Percentiles rank a stretch among this genome's conserved stretches.
phyloP scores from a whole-genome alignment of 768 basidiomycete species.

The Grammothele lineata region DNA sequence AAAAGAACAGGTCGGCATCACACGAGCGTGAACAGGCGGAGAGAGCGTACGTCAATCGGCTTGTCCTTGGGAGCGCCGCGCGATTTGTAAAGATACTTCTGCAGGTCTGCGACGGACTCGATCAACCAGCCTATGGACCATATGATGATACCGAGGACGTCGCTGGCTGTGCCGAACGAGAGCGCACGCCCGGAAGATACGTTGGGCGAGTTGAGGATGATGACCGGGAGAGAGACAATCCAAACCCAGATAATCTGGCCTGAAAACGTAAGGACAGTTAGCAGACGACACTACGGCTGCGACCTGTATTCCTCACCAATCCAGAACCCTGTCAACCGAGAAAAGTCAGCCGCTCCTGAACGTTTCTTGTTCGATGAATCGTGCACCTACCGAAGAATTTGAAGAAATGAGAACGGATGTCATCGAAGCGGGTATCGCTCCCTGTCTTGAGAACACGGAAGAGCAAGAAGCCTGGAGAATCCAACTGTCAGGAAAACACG shows the following conservation, averaged over 20 bases:
- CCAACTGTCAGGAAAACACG: too few species aligned
- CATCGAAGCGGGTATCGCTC: conserved; percentile 63
- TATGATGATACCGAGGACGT: conserved; percentile 59
- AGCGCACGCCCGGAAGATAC: conserved; percentile 55
- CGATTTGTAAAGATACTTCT: conserved; percentile 59
- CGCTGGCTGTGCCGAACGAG: conserved; percentile 54
- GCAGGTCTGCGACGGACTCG: conserved; percentile 52
- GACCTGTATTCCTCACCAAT: conserved; percentile 36
- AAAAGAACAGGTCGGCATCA: not conserved
- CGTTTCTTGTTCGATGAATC: too few species aligned
- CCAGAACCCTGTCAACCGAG: conserved; percentile 44
- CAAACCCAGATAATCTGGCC: conserved; percentile 65
- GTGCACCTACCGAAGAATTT: conserved; percentile 48
- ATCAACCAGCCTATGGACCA: conserved; percentile 56
- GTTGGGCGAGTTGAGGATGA: conserved; percentile 64
- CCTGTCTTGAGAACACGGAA: conserved; percentile 69
- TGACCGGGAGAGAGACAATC: conserved; percentile 59
- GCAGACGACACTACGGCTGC: not conserved
- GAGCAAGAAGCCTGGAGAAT: conserved; percentile 51
- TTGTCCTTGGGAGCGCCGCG: conserved; percentile 44
- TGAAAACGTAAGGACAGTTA: conserved; percentile 11
- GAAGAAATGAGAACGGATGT: conserved; percentile 61
- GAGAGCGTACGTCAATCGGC: conserved; percentile 38
- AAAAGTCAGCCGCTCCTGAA: not conserved
- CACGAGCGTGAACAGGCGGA: not conserved